phyloP scores from a whole-genome alignment of 345 rosid genomes.

The Euclidium syriacum region DNA sequence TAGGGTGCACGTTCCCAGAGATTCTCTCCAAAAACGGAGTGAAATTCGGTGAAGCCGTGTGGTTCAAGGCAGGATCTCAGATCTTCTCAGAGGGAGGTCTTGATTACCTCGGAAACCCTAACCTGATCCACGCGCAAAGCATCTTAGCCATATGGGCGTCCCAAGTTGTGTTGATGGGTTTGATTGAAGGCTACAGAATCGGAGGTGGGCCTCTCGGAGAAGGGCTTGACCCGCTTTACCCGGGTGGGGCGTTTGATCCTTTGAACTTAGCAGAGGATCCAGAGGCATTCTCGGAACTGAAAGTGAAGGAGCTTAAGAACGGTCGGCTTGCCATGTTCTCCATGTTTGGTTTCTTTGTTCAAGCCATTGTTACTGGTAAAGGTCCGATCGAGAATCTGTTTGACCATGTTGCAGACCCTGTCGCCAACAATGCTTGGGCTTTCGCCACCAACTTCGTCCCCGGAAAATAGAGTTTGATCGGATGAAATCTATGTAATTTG shows the following conservation, averaged over 20 bases:
- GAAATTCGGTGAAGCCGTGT: constrained; percentile 45
- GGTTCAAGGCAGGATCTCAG: constrained; percentile 50
- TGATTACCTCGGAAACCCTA: constrained; percentile 43
- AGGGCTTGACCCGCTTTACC: constrained; percentile 45
- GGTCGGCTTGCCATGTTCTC: constrained; percentile 48
- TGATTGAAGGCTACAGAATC: constrained; percentile 45
- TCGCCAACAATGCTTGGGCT: constrained; percentile 47
- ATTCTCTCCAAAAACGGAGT: constrained; percentile 46
- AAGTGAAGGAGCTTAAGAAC: constrained; percentile 44
- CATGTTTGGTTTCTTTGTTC: constrained; percentile 50
- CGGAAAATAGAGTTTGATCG: constrained; percentile 32
- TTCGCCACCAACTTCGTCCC: constrained; percentile 48
- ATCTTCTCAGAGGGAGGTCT: constrained; percentile 44
- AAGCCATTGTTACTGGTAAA: constrained; percentile 47
- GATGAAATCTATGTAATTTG: not conserved
- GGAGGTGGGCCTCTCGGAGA: constrained; percentile 51
- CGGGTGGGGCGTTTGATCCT: constrained; percentile 51
- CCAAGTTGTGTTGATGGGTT: constrained; percentile 44
- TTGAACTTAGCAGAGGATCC: constrained; percentile 47
- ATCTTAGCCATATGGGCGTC: constrained; percentile 43
- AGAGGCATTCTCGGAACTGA: constrained; percentile 42
- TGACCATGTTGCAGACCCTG: constrained; percentile 43
- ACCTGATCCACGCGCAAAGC: constrained; percentile 46
- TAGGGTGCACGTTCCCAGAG: constrained; percentile 48
- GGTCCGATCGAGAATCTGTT: constrained; percentile 41